Evolutionary conservation across 164 flowering plant genomes (phyloP).

Genomic region (Paratinospora sagittata): DNA sequence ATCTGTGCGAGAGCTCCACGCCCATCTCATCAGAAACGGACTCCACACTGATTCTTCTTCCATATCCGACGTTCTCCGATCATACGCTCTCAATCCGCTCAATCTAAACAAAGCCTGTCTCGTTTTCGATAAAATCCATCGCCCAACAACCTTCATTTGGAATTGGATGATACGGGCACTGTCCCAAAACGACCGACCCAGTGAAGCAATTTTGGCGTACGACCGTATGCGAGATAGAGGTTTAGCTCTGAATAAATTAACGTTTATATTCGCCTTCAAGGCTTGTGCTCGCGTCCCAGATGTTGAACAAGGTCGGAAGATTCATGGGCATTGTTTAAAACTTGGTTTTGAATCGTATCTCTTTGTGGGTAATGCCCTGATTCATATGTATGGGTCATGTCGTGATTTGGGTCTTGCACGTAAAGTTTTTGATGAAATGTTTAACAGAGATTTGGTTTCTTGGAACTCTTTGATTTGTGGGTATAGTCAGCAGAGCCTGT

Average conservation of each 20-base stretch:
- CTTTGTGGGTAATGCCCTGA: constrained; percentile 50
- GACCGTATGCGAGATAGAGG: constrained; percentile 28
- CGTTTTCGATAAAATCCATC: constrained; percentile 31
- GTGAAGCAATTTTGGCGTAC: constrained; percentile 36
- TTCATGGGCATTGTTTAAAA: constrained; percentile 42
- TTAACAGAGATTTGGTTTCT: constrained; percentile 50
- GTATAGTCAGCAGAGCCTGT: constrained; percentile 35
- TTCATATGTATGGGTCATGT: constrained; percentile 43
- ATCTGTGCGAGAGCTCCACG: constrained; percentile 48
- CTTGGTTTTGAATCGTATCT: constrained; percentile 43
- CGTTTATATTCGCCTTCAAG: constrained; percentile 43
- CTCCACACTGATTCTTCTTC: constrained; percentile 37
- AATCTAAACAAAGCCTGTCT: constrained; percentile 32
- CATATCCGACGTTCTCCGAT: constrained; percentile 37
- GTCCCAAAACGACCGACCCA: constrained; percentile 35
- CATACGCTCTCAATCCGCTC: constrained; percentile 36
- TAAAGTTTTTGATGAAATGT: constrained; percentile 49
- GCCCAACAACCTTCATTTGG: constrained; percentile 34
- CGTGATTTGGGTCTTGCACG: constrained; percentile 31
- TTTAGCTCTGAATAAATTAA: constrained; percentile 24
- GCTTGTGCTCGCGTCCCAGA: constrained; percentile 42
- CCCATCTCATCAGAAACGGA: constrained; percentile 38
- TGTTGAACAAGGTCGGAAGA: constrained; percentile 26
- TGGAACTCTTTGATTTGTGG: constrained; percentile 80
- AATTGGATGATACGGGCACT: constrained; percentile 45